phyloP scores from a whole-genome alignment of 2,329 filamentous ascomycete species.

The Aspergillus viridinutans region DNA sequence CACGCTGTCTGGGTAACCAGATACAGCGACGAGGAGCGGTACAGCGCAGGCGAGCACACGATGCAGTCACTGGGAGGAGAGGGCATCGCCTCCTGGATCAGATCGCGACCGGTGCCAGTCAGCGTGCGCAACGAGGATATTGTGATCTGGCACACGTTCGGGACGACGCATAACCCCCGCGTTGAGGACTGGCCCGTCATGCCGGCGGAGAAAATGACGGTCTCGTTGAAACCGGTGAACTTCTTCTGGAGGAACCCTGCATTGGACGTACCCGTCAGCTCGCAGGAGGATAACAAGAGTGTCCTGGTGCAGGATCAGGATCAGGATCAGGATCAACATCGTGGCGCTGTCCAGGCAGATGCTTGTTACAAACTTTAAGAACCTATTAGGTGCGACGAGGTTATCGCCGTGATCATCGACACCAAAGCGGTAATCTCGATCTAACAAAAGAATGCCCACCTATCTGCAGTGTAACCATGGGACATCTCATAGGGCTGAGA shows the following conservation, averaged over 20 bases:
- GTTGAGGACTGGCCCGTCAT: slow-evolving; percentile 41
- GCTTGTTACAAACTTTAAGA: not conserved
- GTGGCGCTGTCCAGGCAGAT: not conserved
- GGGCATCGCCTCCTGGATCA: slow-evolving; percentile 18
- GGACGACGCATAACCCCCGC: slow-evolving; percentile 40
- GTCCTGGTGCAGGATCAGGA: slow-evolving; percentile 1
- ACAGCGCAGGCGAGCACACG: slow-evolving; percentile 48
- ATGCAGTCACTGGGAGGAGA: slow-evolving; percentile 40
- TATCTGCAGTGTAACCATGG: not conserved
- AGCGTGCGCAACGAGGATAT: slow-evolving; percentile 24
- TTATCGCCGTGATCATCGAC: no score
- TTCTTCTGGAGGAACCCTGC: slow-evolving; percentile 11
- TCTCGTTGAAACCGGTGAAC: slow-evolving; percentile 7
- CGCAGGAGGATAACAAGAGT: slow-evolving; percentile 6
- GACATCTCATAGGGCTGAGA: not conserved
- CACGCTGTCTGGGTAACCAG: slow-evolving; percentile 52
- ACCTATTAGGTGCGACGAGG: not conserved
- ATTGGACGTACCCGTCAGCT: slow-evolving; percentile 7
- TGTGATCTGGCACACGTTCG: slow-evolving; percentile 37
- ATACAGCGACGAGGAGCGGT: slow-evolving; percentile 48
- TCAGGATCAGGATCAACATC: not conserved
- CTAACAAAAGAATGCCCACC: not conserved
- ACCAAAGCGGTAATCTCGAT: not conserved
- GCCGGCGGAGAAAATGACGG: slow-evolving; percentile 23
- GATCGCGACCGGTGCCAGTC: slow-evolving; percentile 10